These are phyloP conservation scores for Teunomyces kruisii DNA, from an alignment of 805 yeast genomes.

Conservation along the genomic window DNA sequence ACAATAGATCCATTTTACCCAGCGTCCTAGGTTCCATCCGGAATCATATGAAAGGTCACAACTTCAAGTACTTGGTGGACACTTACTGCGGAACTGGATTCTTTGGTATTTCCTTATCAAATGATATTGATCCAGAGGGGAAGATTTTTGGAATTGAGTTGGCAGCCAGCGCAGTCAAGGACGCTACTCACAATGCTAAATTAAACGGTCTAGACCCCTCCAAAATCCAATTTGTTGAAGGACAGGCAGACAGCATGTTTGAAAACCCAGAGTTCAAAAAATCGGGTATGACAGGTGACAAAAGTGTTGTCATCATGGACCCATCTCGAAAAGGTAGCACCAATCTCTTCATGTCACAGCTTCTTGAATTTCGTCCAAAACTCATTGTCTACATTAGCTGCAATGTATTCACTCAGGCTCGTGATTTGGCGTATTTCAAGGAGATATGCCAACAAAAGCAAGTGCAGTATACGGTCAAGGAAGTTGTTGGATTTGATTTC, in stretches of 20 bases:
- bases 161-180: constrained; percentile 29
- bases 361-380: constrained; percentile 36
- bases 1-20: constrained; percentile 37
- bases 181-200: constrained; percentile 39
- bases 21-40: constrained; percentile 31
- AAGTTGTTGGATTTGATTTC: constrained; percentile 43
- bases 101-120: constrained; percentile 38
- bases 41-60: constrained; percentile 15
- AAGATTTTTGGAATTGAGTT: constrained; percentile 45
- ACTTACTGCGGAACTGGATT: constrained; percentile 50
- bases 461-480: constrained; percentile 14
- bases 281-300: constrained; percentile 28
- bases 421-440: constrained; percentile 36
- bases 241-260: constrained; percentile 40
- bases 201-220: constrained; percentile 32
- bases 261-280: constrained; percentile 20
- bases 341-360: constrained; percentile 32
- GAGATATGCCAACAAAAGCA: constrained; percentile 16
- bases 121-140: constrained; percentile 26
- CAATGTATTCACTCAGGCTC: constrained; percentile 46
- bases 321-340: constrained; percentile 47
- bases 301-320: constrained; percentile 42
- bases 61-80: constrained; percentile 34
- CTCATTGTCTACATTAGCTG: constrained; percentile 44
- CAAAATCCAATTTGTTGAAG: constrained; percentile 33